A percentile compares a stretch with the other conserved stretches of the same genome.
Conservation (phyloP, 192 early-diverging fungal genomes). For the Rhizophagus sp. region DNA sequence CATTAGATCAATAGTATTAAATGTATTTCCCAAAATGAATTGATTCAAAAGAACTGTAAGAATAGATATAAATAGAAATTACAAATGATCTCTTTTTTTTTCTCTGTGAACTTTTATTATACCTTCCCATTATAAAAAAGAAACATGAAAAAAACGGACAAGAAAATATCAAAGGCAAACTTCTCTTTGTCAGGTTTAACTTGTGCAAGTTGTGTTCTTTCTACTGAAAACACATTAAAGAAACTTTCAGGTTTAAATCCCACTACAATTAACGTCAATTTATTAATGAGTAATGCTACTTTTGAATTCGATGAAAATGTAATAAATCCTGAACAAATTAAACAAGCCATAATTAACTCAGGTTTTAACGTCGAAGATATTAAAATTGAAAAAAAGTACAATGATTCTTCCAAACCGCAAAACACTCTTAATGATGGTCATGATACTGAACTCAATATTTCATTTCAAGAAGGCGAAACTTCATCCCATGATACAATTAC, state of each 20-base stretch:
- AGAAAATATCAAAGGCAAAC: constrained; percentile 34
- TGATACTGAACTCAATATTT: constrained; percentile 42
- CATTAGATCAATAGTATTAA: no score
- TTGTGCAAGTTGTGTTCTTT: constrained; percentile 79
- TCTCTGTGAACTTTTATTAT: no score
- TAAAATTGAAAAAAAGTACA: background rate
- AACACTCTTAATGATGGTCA: constrained; percentile 38
- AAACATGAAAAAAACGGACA: background rate
- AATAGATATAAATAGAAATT: no score
- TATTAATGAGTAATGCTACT: constrained; percentile 65
- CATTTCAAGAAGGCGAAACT: constrained; percentile 31
- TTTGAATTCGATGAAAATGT: constrained; percentile 42
- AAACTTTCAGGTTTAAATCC: constrained; percentile 52
- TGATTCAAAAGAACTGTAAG: no score
- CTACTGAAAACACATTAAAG: constrained; percentile 60
- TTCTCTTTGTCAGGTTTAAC: constrained; percentile 81
- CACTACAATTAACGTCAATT: constrained; percentile 62
- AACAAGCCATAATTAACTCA: constrained; percentile 63
- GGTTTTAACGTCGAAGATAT: constrained; percentile 70
- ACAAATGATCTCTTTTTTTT: no score
- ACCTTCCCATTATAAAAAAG: background rate
- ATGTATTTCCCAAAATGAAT: no score
- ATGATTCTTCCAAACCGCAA: background rate
- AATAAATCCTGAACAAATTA: constrained; percentile 30
- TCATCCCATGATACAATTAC: constrained; percentile 33